Conservation (phyloP, 805 yeast species). For the Wickerhamiella sergipiensis region DNA sequence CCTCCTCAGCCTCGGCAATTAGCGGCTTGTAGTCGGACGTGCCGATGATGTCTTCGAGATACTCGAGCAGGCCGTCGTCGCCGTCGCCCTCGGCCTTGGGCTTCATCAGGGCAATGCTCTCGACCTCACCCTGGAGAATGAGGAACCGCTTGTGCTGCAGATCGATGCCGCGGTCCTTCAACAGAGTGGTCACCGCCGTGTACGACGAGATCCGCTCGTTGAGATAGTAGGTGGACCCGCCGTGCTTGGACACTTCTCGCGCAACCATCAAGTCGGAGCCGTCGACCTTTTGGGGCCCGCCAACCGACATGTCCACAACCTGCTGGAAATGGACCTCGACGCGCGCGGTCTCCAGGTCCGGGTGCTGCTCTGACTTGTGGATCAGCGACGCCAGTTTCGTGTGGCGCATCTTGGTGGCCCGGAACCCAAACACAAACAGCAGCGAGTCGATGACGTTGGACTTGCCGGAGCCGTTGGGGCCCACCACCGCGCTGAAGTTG, state of each 20-base stretch:
- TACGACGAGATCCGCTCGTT: conserved; percentile 59
- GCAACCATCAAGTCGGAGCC: conserved; percentile 54
- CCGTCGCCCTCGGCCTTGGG: conserved; percentile 86
- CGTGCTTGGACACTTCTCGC: conserved; percentile 48
- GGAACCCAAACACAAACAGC: conserved; percentile 90
- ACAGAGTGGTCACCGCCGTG: conserved; percentile 59
- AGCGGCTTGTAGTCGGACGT: conserved; percentile 69
- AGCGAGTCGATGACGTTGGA: conserved; percentile 95
- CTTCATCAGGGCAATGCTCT: conserved; percentile 96
- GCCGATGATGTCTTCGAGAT: conserved; percentile 92
- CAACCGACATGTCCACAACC: conserved; percentile 29
- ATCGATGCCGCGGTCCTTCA: conserved; percentile 78
- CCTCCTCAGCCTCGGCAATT: conserved; percentile 49
- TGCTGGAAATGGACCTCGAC: conserved; percentile 83
- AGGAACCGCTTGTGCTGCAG: conserved; percentile 88
- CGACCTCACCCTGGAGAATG: conserved; percentile 96
- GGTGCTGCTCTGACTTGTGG: conserved; percentile 71
- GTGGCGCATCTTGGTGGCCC: conserved; percentile 95
- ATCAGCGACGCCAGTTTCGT: conserved; percentile 84
- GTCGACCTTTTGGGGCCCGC: conserved; percentile 34
- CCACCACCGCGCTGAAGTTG: conserved; percentile 92
- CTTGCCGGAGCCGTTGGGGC: conserved; percentile 97
- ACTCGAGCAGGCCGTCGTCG: conserved; percentile 89
- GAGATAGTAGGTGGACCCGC: conserved; percentile 54
- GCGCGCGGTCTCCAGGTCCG: conserved; percentile 57